Evolutionary conservation across 2,329 filamentous ascomycete species (phyloP), one percentile per base, ranked within the genome.

Genomic region (Fusarium pseudoanthophilum): DNA sequence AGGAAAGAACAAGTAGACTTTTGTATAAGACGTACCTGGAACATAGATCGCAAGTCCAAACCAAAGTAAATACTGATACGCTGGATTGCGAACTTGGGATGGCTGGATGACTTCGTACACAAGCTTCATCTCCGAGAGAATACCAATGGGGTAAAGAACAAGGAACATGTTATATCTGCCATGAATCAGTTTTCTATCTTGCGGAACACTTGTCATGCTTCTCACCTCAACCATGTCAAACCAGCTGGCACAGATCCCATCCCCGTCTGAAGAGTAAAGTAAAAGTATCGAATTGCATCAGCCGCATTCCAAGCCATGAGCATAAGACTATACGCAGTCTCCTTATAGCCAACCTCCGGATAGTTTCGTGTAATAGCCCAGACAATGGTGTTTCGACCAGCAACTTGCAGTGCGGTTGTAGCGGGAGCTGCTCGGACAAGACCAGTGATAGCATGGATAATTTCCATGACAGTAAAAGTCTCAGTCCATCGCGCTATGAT

Each of bases 321-420:
- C 74, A 76, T 75, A 13, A 48, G 53, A 39, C 69, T 65, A 18
- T 76, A 76, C 2, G 72, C 72, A 34, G 30, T 37, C 13, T 76
- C 74, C 3, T 57, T 24, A 2, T 30, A 53, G 1, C 70, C 72
- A 21, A 76, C 64, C 7, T 75, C 58, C 0, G 74, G 67, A 21
- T 76, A 76, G 34, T 76, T 76, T 15, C 74, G 60, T 4, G 74
- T 74, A 14, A 76, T 76, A 9, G 74, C 72, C 75, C 74, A 77
- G 7, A 77, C 51, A 10, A 77, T 77, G 5, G 74, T 77, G 37
- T 77, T 77, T 51, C 74, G 59, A 1, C 75, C 75, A 2, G 72
- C 72, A 1, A 75, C 75, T 39, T 77, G 75, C 4, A 77, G 5
- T 1, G 74, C 74, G 0, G 75, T 77, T 0, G 75, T 72, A 30